Evolutionary conservation across 2,329 filamentous ascomycete genomes (phyloP).

Genomic region (Claviceps humidiphila): DNA sequence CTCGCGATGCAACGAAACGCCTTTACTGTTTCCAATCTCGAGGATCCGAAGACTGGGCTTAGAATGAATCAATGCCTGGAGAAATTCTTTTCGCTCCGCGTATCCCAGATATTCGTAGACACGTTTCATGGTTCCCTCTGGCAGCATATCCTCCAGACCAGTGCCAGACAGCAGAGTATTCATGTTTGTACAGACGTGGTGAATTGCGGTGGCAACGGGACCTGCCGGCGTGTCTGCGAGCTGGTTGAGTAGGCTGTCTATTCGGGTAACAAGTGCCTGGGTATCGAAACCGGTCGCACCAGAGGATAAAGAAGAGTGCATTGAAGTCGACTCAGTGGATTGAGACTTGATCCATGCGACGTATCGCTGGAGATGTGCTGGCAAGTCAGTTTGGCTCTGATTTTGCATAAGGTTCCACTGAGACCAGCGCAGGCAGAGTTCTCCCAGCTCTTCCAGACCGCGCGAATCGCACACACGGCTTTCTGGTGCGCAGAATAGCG

Average conservation of each 20-base stretch:
- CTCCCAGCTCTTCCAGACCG: neutral
- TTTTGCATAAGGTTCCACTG: neutral
- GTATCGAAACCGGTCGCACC: neutral
- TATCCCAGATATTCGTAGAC: neutral
- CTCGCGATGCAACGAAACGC: neutral
- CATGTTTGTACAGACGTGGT: neutral
- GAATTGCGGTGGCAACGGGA: neutral
- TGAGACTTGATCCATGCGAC: neutral
- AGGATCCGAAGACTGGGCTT: neutral
- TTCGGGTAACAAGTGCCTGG: neutral
- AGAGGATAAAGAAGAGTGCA: neutral
- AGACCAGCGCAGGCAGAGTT: neutral
- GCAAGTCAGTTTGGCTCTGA: neutral
- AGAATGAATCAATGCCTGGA: neutral
- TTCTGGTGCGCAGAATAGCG: neutral
- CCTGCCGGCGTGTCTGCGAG: neutral
- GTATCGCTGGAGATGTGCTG: neutral
- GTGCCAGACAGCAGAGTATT: neutral
- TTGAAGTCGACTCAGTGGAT: neutral
- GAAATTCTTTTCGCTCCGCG: neutral
- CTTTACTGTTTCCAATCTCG: neutral
- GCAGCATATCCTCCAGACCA: neutral
- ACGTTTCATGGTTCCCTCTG: neutral
- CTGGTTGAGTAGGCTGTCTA: neutral
- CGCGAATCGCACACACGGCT: neutral